Base-by-base conservation (phyloP, 768 basidiomycete species). In the Russula vinacea region DNA sequence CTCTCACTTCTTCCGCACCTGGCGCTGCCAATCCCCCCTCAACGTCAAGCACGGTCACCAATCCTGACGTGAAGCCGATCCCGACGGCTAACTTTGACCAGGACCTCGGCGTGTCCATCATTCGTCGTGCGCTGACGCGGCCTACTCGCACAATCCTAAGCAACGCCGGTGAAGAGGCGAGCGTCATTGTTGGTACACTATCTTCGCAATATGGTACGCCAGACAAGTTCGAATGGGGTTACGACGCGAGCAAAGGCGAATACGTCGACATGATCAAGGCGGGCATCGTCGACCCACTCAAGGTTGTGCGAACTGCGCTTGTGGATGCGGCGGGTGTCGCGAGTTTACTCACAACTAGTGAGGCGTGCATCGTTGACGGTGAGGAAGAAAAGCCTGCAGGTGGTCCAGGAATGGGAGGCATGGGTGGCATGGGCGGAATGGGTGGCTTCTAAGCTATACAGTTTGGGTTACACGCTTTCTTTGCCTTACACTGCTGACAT, bases 251-350 rank as follows among this genome's bases (percentile, higher is more conserved):
- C 71, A 89, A 88, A 78, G 93, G 92, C 67, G 90, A 95, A 77
- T 98, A 92, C 72, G 86, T 89, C 51, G 92, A 98, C 77, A 94
- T 98, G 94, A 89, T 98, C 78, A 82, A 87, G 75, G 81, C 85
- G 33, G 96, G 96, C 71, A 97, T 98, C 70, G 88, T 98, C 51
- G 96, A 98, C 78, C 95, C 94, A 1, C 79, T 95, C 65, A 96
- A 96, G 84, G 96, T 98, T 56, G 95, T 97, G 56, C 80, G 92
- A 70, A 96, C 94, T 3, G 94, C 94, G 1, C 80, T 98, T 33
- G 86, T 95, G 2, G 95, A 98, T 73, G 95, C 96, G 0, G 80
- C 84, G 26, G 94, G 96, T 72, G 95, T 98, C n/a, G 93, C 95
- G 4, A 90, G 87, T 67, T 78, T 98, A 75, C 78, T 98, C 76